Evolutionary conservation across 805 yeast genomes (phyloP).

Genomic region (Yarrowia sp.): DNA sequence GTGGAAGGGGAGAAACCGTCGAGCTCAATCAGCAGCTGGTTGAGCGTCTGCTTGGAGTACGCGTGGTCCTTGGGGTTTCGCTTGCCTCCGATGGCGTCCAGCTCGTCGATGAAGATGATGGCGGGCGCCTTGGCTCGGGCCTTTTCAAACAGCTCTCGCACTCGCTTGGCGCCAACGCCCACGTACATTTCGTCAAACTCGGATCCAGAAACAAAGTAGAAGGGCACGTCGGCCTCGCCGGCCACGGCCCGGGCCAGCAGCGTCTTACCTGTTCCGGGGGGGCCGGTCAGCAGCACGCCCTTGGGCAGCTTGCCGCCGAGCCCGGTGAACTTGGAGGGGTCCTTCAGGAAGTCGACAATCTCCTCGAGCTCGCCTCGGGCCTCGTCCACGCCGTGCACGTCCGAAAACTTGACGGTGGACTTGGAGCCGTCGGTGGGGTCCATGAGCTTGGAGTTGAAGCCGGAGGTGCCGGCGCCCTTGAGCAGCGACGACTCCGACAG

Average conservation of each 20-base stretch:
- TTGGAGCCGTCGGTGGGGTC: conserved; percentile 74
- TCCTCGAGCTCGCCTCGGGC: conserved; percentile 97
- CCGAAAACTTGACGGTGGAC: conserved; percentile 86
- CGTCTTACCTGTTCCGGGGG: conserved; percentile 99
- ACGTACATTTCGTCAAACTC: conserved; percentile 98
- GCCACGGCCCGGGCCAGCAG: conserved; percentile 97
- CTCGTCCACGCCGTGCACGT: conserved; percentile 97
- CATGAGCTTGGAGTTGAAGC: conserved; percentile 47
- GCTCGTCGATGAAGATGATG: conserved; percentile 94
- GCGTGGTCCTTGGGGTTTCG: conserved; percentile 98
- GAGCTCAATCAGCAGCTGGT: conserved; percentile 92
- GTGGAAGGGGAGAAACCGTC: conserved; percentile 90
- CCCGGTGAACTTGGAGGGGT: conserved; percentile 94
- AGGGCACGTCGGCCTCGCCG: conserved; percentile 98
- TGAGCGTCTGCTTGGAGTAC: conserved; percentile 95
- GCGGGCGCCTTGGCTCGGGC: conserved; percentile 97
- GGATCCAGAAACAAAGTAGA: conserved; percentile 97
- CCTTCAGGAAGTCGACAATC: conserved; percentile 95
- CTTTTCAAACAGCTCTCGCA: conserved; percentile 89
- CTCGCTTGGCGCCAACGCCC: conserved; percentile 98
- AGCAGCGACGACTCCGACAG: conserved; percentile 82
- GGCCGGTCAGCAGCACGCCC: conserved; percentile 96
- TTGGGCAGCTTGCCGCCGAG: conserved; percentile 97
- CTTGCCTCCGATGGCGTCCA: conserved; percentile 98
- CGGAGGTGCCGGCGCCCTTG: conserved; percentile 53